A percentile compares a stretch with the other conserved stretches of the same genome.
phyloP scores from a whole-genome alignment of 441 rosid genomes.

The Melastoma candidum region DNA sequence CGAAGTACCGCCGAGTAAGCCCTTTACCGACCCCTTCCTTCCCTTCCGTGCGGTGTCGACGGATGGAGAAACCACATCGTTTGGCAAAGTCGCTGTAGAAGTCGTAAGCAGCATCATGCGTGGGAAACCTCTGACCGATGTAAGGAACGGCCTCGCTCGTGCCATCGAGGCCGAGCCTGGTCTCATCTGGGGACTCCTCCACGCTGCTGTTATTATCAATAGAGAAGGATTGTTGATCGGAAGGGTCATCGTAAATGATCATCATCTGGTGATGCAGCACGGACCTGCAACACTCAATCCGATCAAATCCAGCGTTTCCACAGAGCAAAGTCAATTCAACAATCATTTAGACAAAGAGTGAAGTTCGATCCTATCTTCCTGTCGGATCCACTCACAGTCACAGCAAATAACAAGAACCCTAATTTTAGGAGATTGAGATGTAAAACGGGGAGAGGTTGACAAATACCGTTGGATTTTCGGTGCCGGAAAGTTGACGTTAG shows the following conservation, averaged over 20 bases:
- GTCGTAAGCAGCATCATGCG: conserved; percentile 90
- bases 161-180: conserved; percentile 57
- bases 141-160: conserved; percentile 57
- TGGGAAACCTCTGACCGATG: conserved; percentile 70
- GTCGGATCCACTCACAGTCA: no score
- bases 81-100: conserved; percentile 81
- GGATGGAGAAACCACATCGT: conserved; percentile 85
- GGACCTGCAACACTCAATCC: conserved; percentile 58
- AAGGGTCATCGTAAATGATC: conserved; percentile 69
- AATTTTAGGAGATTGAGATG: no score
- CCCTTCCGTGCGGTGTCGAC: conserved; percentile 95
- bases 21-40: conserved; percentile 97
- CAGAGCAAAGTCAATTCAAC: not conserved
- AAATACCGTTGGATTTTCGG: no score
- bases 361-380: no score
- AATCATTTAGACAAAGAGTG: no score
- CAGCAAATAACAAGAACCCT: no score
- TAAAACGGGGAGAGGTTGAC: no score
- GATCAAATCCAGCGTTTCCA: not conserved
- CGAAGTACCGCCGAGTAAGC: conserved; percentile 89
- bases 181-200: conserved; percentile 78
- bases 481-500: no score
- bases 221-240: conserved; percentile 75
- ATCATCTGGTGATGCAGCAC: conserved; percentile 45
- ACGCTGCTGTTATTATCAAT: conserved; percentile 75